A percentile compares a stretch with the other conserved stretches of the same genome.
phyloP scores from a whole-genome alignment of 306 rosid genomes.

The Bauhinia variegata region DNA sequence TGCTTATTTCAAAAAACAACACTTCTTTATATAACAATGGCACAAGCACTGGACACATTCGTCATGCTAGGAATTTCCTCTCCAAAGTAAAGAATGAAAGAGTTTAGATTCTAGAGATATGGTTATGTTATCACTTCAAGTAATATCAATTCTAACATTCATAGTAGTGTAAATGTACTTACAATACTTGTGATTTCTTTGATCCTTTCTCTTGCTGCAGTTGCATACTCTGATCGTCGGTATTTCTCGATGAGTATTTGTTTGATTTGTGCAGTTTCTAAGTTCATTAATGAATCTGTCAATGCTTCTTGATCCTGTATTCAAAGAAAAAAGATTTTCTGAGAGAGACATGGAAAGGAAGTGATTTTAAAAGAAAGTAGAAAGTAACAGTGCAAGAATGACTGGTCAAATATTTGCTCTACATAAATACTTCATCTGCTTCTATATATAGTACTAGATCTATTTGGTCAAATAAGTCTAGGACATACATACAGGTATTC shows the following conservation, averaged over 20 bases:
- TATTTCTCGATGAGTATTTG: slow-evolving; percentile 52
- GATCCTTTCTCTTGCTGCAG: slow-evolving; percentile 40
- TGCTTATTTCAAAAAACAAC: too few relatives aligned
- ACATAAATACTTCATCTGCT: too few relatives aligned
- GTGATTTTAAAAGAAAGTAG: not conserved
- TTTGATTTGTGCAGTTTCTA: slow-evolving; percentile 48
- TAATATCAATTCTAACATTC: not conserved
- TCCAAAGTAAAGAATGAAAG: not conserved
- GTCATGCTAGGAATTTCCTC: too few relatives aligned
- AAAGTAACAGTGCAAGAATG: not conserved
- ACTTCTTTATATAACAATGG: not conserved
- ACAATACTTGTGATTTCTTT: slow-evolving; percentile 49
- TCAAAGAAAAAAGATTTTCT: slow-evolving; percentile 18
- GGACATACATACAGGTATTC: slow-evolving; percentile 46
- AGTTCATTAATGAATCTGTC: slow-evolving; percentile 11
- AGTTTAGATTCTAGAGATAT: too few relatives aligned
- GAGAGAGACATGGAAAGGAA: not conserved
- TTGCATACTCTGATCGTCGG: slow-evolving; percentile 54
- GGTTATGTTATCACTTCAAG: not conserved
- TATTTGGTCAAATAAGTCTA: not conserved
- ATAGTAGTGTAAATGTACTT: slow-evolving; percentile 7
- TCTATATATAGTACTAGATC: too few relatives aligned
- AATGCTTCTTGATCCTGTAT: slow-evolving; percentile 43
- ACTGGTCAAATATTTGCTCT: too few relatives aligned
- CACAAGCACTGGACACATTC: too few relatives aligned